Base-by-base conservation (phyloP, 805 yeast species). In the Cyberlindnera xishuangbannaensis region DNA sequence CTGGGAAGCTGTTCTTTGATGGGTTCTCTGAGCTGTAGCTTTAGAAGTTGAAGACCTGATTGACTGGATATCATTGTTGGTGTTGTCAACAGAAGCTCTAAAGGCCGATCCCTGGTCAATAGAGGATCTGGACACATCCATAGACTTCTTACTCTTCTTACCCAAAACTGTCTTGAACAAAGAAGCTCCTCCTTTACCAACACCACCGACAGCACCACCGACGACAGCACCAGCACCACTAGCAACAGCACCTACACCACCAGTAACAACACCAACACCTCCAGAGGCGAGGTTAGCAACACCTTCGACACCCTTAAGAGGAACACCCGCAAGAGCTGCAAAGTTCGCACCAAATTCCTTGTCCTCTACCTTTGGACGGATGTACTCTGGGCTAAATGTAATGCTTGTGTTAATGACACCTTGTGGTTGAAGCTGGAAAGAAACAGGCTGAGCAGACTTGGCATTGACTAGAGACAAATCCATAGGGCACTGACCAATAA, bases 321-420 rank as follows among this genome's bases (percentile, higher is more conserved):
- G 76, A 15, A 58, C 67, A 22, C 64, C 67, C 8, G 71, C 57
- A 17, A 69, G 46, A 15, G 59, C 60, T 15, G 58, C 55, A 18
- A 71, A 49, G 22, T 59, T 64, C 31, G 61, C 47, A 15, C 69
- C 72, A 35, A 64, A 60, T 13, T 70, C 70, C 29, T 51, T 43
- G n/a, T 58, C 40, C 7, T 58, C 62, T 27, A 79, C 55, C 30
- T 61, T 58, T n/a, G 90, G 85, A 54, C 82, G 73, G 29, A 76
- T 58, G 53, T 81, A 83, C 46, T 76, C 73, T 15, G 90, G 87
- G 27, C 50, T 53, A 58, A 82, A 83, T 1, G 63, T 58, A 4
- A 74, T 78, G 28, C 64, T 60, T 37, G 78, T 50, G 35, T 66
- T 60, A n/a, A 81, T 59, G 1, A 61, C 43, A 40, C 94, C 94